Base-by-base conservation (phyloP, 139 green algal genomes). In the Chlamydomonas asymmetrica region DNA sequence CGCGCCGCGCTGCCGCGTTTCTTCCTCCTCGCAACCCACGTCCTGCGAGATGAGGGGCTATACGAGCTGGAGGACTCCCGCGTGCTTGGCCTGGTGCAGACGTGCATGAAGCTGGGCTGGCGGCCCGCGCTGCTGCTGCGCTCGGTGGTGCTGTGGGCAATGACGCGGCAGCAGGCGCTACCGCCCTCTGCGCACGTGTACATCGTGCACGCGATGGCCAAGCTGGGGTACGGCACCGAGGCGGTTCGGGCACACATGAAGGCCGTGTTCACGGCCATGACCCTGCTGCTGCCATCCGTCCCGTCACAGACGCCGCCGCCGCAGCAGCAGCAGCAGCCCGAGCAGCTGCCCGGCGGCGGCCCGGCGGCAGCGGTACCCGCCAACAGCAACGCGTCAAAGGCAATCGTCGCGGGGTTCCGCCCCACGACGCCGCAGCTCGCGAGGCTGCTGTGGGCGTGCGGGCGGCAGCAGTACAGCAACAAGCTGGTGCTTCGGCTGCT, bases 401-500 rank as follows among this genome's bases (percentile, higher is more conserved):
- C n/a, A n/a, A n/a, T n/a, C n/a, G n/a, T n/a, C n/a, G 45, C 10
- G 45, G 10, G 45, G 45, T 52, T 52, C 10, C 10, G 10, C 59
- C 45, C 69, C 27, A 6, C 2, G 2, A 29, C 59, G 7, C 31
- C 31, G 5, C 59, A 77, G 2, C 10, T 69, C 25, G 18, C 59
- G 41, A 22, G 13, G 59, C 59, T 77, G 59, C 34, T 77, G 59
- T 77, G 71, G 71, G 71, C 69, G 40, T 77, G 71, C 59, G 71
- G 61, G 59, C 22, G 41, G 41, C 34, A 31, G 7, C 41, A 54
- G 2, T 77, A 77, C 59, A 41, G 71, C 0, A 59, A 59, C 6
- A 43, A 23, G 6, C 16, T 41, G 25, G 41, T 70, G 23, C 71
- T 77, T 41, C 71, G 71, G 71, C 71, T 39, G 40, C 71, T 77